These are phyloP conservation scores for Ulota crispa DNA, from an alignment of 225 moss, liverwort and hornwort genomes.

Conservation along the genomic window DNA sequence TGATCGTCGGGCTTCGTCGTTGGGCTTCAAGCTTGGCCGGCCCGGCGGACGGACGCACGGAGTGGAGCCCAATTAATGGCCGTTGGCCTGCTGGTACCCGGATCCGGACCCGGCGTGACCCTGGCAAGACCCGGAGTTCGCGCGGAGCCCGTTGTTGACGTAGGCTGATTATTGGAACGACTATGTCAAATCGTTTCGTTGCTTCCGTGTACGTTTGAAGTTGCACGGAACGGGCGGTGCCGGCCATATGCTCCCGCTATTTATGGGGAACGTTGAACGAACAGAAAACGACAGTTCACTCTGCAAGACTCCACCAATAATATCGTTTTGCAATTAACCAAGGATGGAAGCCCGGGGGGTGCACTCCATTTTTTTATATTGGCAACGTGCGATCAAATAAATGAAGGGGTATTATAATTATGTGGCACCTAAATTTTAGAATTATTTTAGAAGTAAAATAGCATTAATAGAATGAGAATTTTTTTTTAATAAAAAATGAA, in stretches of 20 bases:
- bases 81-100: background rate
- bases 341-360: too few species aligned
- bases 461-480: too few species aligned
- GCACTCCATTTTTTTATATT: too few species aligned
- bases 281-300: background rate
- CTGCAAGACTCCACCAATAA: background rate
- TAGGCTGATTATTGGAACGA: background rate
- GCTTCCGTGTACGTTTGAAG: background rate
- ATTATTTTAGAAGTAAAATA: too few species aligned
- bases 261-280: background rate
- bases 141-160: constrained; percentile 14
- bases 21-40: background rate
- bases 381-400: too few species aligned
- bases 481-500: too few species aligned
- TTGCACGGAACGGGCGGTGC: background rate
- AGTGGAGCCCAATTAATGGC: constrained; percentile 12
- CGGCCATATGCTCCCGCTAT: background rate
- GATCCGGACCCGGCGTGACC: background rate
- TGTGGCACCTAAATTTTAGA: too few species aligned
- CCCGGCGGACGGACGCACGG: background rate
- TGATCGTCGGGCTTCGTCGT: background rate
- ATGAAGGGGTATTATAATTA: too few species aligned
- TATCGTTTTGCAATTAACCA: background rate
- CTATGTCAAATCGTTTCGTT: constrained; percentile 11
- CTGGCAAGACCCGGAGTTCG: background rate